These are phyloP conservation scores for Hymenoscyphus salicellus DNA, from an alignment of 2,329 filamentous ascomycete genomes.

Conservation along the genomic window DNA sequence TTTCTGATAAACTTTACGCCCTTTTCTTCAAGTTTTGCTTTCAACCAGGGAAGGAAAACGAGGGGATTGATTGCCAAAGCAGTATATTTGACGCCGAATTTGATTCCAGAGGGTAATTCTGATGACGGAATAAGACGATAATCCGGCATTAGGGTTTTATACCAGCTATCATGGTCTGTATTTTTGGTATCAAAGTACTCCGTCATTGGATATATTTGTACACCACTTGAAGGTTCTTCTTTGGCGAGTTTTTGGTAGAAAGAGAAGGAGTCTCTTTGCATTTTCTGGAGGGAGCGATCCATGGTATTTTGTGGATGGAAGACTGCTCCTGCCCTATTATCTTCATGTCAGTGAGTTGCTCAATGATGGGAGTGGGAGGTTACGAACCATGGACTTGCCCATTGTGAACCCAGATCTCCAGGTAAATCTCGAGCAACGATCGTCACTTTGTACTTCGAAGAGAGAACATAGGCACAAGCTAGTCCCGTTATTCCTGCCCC, in stretches of 20 bases:
- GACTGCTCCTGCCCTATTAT: constrained; percentile 28
- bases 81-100: constrained; percentile 26
- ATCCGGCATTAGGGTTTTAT: constrained; percentile 25
- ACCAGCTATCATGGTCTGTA: constrained; percentile 25
- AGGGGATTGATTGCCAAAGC: constrained; percentile 28
- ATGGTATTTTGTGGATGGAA: constrained; percentile 29
- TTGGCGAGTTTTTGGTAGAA: constrained; percentile 26
- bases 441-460: constrained; percentile 24
- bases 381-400: constrained; percentile 30
- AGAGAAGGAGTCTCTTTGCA: constrained; percentile 26
- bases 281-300: constrained; percentile 17
- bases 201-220: constrained; percentile 27
- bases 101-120: constrained; percentile 20
- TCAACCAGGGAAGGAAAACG: constrained; percentile 26
- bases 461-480: constrained; percentile 27
- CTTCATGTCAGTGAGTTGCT: neutral
- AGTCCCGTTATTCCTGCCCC: constrained; percentile 31
- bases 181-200: constrained; percentile 26
- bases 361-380: neutral
- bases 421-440: constrained; percentile 30
- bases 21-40: constrained; percentile 15
- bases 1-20: constrained; percentile 27
- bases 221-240: constrained; percentile 22
- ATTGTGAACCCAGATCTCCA: constrained; percentile 27
- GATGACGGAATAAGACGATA: constrained; percentile 17